A percentile compares a stretch with the other conserved stretches of the same genome.
These are phyloP conservation scores for Neurospora tetrasperma DNA, from an alignment of 495 filamentous ascomycete genomes.

Conservation along the genomic window DNA sequence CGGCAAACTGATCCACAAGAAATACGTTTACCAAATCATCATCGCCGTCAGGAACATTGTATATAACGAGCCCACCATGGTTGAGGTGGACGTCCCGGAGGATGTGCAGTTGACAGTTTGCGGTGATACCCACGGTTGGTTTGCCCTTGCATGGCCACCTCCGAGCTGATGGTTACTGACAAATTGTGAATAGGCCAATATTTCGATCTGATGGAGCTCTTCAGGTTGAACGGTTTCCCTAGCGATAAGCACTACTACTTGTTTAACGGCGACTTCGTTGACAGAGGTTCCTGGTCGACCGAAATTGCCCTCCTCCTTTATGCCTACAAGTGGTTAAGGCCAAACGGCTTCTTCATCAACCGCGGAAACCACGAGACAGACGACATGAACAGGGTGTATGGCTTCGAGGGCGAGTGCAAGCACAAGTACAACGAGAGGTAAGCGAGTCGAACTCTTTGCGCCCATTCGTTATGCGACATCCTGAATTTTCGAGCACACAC, in stretches of 20 bases:
- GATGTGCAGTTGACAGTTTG: slow-evolving; percentile 83
- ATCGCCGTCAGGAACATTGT: slow-evolving; percentile 82
- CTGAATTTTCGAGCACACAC: not conserved
- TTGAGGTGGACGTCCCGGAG: slow-evolving; percentile 73
- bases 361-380: slow-evolving; percentile 98
- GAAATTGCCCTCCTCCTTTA: slow-evolving; percentile 92
- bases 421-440: slow-evolving; percentile 90
- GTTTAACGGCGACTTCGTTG: slow-evolving; percentile 99
- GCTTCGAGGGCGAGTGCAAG: slow-evolving; percentile 96
- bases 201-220: slow-evolving; percentile 94
- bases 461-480: not conserved
- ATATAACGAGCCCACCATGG: slow-evolving; percentile 91
- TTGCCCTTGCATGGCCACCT: not conserved
- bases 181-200: slow-evolving; percentile 61
- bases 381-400: slow-evolving; percentile 98
- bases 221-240: slow-evolving; percentile 80
- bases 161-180: slow-evolving; percentile 9
- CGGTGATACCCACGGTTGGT: slow-evolving; percentile 87
- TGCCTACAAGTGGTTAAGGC: slow-evolving; percentile 92
- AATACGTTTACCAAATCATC: slow-evolving; percentile 96
- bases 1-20: slow-evolving; percentile 87
- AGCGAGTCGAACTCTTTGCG: not conserved
- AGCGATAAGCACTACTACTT: slow-evolving; percentile 80
- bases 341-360: slow-evolving; percentile 86
- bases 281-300: slow-evolving; percentile 93